Evolutionary conservation across 2,329 filamentous ascomycete species (phyloP), one percentile per base, ranked within the genome.

Genomic region (Ustulina deusta): DNA sequence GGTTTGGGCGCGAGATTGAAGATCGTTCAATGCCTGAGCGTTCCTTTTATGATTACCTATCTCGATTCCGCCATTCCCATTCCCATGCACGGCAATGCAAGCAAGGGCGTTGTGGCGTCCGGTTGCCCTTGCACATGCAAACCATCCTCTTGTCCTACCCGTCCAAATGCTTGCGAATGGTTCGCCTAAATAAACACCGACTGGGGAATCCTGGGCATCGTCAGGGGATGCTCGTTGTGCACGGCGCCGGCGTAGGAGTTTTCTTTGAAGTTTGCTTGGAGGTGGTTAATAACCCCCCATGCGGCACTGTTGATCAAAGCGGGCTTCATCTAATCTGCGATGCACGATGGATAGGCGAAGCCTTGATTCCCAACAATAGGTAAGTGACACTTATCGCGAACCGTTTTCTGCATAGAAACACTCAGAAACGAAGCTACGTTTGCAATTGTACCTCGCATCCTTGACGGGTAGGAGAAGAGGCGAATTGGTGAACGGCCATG

Each of bases 51-150:
- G n/a, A 27, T n/a, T 29, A 17, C 2, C 29, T 29, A 17, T 27
- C 38, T 10, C 7, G 36, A 29, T 56, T 42, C 22, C 25, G 27
- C 54, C 22, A 61, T 65, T 44, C 15, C 40, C 25, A 6, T 49
- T 34, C 57, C 69, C 72, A 49, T 64, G 67, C 56, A 48, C 60
- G 64, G 64, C 44, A 75, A 71, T 72, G 69, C 70, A 58, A 54
- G 61, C 22, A 25, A 48, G 29, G 32, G 13, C 58, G 44, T 59
- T 61, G 55, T 57, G 61, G 44, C 54, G 44, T 46, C 63, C 38
- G 57, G 51, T 42, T 63, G 60, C 66, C 60, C 63, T 65, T 72
- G 69, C 55, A 66, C 68, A 72, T 64, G 65, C 59, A 70, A 63
- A 61, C 65, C 66, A 56, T 58, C 20, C 65, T 52, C 57, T 46